Percentiles rank a stretch among this genome's conserved stretches.
Conservation (phyloP, 805 yeast genomes). For the Candida endomychidarum region DNA sequence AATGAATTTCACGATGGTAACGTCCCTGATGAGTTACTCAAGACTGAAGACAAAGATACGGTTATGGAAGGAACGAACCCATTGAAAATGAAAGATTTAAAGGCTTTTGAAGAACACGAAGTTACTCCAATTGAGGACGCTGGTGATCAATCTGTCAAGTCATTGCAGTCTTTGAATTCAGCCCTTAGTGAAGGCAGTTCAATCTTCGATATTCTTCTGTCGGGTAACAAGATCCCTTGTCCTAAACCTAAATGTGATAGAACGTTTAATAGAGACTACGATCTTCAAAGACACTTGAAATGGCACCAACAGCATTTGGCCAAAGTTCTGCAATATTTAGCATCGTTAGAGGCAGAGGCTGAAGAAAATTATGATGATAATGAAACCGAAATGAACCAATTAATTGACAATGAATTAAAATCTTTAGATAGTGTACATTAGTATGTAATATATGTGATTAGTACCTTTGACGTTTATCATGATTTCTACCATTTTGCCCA, state of each 20-base stretch:
- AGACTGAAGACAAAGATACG: conserved; percentile 21
- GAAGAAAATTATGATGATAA: conserved; percentile 2
- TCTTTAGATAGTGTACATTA: conserved; percentile 4
- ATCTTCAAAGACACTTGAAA: conserved; percentile 47
- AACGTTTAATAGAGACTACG: conserved; percentile 50
- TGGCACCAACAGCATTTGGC: conserved; percentile 48
- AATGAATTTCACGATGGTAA: conserved; percentile 45
- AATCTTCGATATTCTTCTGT: conserved; percentile 36
- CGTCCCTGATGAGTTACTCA: conserved; percentile 33
- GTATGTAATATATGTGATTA: neutral
- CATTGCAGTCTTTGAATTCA: conserved; percentile 11
- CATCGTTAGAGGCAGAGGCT: conserved; percentile 21
- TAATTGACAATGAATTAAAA: conserved; percentile 17
- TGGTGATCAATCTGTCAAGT: conserved; percentile 9
- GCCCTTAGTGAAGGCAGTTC: conserved; percentile 23
- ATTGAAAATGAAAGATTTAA: neutral
- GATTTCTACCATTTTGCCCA: conserved; percentile 14
- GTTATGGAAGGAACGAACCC: neutral
- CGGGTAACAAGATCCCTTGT: conserved; percentile 44
- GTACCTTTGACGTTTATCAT: conserved; percentile 29
- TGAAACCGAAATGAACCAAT: conserved; percentile 9
- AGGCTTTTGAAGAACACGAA: conserved; percentile 2
- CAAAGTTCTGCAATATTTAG: conserved; percentile 31
- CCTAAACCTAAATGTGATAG: conserved; percentile 52
- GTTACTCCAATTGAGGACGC: too few species aligned